These are phyloP conservation scores for Candida verbasci DNA, from an alignment of 805 yeast genomes.

Conservation along the genomic window DNA sequence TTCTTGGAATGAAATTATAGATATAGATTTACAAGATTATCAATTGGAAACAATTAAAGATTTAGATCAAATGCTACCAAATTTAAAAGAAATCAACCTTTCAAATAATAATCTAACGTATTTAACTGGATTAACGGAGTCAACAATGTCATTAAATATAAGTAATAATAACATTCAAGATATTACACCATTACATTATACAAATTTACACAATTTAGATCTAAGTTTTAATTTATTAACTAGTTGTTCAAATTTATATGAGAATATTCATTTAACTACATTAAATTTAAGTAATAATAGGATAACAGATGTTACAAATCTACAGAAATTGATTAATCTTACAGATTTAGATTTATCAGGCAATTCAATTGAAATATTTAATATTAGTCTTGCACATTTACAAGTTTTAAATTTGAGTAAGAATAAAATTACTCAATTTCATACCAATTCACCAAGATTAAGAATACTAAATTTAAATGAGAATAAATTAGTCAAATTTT, in stretches of 20 bases:
- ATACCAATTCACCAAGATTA: slow-evolving; percentile 30
- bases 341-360: slow-evolving; percentile 36
- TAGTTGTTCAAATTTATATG: slow-evolving; percentile 30
- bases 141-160: slow-evolving; percentile 34
- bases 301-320: slow-evolving; percentile 31
- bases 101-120: slow-evolving; percentile 39
- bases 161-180: slow-evolving; percentile 35
- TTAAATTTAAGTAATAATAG: slow-evolving; percentile 35
- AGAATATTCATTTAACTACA: slow-evolving; percentile 39
- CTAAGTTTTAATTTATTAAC: slow-evolving; percentile 34
- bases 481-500: slow-evolving; percentile 27
- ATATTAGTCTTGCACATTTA: slow-evolving; percentile 31
- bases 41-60: slow-evolving; percentile 40
- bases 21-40: slow-evolving; percentile 30
- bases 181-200: slow-evolving; percentile 38
- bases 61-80: slow-evolving; percentile 42
- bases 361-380: slow-evolving; percentile 36
- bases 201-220: slow-evolving; percentile 40
- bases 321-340: slow-evolving; percentile 36
- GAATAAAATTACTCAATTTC: slow-evolving; percentile 34
- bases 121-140: slow-evolving; percentile 43
- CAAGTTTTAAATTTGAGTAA: slow-evolving; percentile 42
- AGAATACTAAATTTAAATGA: slow-evolving; percentile 39
- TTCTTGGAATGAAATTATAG: slow-evolving; percentile 37
- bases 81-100: slow-evolving; percentile 34